Evolutionary conservation across 225 moss, liverwort and hornwort species (phyloP).

Genomic region (Rhytidiadelphus loreus): DNA sequence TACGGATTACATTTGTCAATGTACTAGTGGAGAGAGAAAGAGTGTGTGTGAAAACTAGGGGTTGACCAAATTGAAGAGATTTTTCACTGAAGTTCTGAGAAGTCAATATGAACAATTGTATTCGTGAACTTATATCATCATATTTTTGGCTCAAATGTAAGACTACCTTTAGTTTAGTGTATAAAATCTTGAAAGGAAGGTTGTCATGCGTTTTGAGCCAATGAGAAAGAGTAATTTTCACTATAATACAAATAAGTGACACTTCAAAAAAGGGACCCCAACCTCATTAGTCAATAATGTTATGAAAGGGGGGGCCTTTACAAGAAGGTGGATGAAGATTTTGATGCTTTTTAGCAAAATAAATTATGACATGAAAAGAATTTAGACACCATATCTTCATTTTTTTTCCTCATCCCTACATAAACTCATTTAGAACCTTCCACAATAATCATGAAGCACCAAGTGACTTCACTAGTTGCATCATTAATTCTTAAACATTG

Average conservation of each 20-base stretch:
- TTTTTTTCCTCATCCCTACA: not conserved
- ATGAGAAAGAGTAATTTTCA: not conserved
- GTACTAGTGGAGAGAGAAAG: too few species aligned
- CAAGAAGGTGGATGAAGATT: not conserved
- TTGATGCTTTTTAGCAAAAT: not conserved
- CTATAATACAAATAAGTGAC: not conserved
- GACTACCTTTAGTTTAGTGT: rapidly evolving
- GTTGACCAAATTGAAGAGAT: not conserved
- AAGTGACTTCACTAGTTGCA: too few species aligned
- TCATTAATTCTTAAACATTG: too few species aligned
- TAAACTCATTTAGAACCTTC: not conserved
- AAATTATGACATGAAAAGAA: not conserved
- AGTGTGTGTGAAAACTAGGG: rapidly evolving
- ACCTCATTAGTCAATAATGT: not conserved
- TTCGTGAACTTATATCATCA: not conserved
- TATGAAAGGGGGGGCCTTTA: rapidly evolving
- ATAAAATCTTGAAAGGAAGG: not conserved
- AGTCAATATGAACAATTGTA: not conserved
- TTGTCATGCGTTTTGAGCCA: rapidly evolving
- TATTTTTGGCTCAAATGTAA: not conserved
- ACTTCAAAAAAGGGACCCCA: rapidly evolving
- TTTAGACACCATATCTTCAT: not conserved
- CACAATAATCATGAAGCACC: not conserved
- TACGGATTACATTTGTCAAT: not conserved
- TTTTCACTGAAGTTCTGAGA: rapidly evolving